Percentiles rank a stretch among this genome's conserved stretches.
Evolutionary conservation across 352 stramenopile species (phyloP).

Genomic region (Stramenopiles sp.): DNA sequence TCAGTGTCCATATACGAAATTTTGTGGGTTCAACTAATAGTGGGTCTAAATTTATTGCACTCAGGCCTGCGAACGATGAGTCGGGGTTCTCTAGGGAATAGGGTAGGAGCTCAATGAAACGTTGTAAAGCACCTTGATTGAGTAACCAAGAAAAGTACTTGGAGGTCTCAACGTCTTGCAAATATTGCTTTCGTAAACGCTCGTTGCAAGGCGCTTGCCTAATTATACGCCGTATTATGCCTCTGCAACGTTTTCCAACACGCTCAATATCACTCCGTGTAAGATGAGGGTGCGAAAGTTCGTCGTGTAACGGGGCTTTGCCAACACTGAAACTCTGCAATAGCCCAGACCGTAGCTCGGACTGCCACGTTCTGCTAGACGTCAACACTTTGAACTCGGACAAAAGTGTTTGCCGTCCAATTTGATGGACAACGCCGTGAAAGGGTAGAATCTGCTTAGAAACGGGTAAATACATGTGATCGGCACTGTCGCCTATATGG

Average conservation of each 20-base stretch:
- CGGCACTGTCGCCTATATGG: background rate
- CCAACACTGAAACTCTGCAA: background rate
- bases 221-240: background rate
- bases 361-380: background rate
- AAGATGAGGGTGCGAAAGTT: background rate
- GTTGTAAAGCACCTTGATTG: background rate
- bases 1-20: slow-evolving; percentile 5
- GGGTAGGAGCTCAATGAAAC: background rate
- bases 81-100: background rate
- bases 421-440: background rate
- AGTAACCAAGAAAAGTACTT: slow-evolving; percentile 4
- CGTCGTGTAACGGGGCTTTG: background rate
- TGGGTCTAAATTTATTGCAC: background rate
- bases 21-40: background rate
- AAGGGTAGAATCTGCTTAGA: background rate
- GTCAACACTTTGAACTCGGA: background rate
- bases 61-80: background rate
- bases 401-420: background rate
- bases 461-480: background rate
- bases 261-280: background rate
- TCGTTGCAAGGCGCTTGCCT: background rate
- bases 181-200: background rate
- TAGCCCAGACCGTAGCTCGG: background rate
- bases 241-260: background rate
- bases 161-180: background rate